A percentile compares a stretch with the other conserved stretches of the same genome.
Conservation (phyloP, 2,329 filamentous ascomycete species). For the Triangularia verruculosa region DNA sequence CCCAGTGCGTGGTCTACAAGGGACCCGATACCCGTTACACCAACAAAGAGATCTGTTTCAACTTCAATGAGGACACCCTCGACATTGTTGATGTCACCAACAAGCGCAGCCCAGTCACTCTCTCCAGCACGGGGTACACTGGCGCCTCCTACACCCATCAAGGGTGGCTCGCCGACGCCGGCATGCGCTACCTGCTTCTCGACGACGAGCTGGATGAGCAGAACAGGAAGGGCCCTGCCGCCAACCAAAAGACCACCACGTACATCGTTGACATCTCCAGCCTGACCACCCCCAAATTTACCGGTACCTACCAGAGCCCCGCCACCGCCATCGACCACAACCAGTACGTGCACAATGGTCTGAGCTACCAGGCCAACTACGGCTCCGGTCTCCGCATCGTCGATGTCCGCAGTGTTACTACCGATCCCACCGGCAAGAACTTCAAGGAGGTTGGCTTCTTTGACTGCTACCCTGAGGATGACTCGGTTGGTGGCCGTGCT, state of each 20-base stretch:
- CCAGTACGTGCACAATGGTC: slow-evolving; percentile 45
- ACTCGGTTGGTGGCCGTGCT: slow-evolving; percentile 39
- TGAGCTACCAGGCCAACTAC: slow-evolving; percentile 50
- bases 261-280: slow-evolving; percentile 50
- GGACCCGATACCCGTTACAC: slow-evolving; percentile 48
- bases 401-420: slow-evolving; percentile 35
- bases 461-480: slow-evolving; percentile 50
- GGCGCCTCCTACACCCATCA: slow-evolving; percentile 52
- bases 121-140: slow-evolving; percentile 16
- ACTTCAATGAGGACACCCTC: slow-evolving; percentile 42
- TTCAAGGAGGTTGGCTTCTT: slow-evolving; percentile 49
- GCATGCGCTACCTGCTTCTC: slow-evolving; percentile 45
- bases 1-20: slow-evolving; percentile 54
- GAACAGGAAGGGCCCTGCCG: slow-evolving; percentile 38
- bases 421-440: slow-evolving; percentile 41
- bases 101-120: slow-evolving; percentile 10
- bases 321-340: slow-evolving; percentile 48
- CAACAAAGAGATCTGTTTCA: slow-evolving; percentile 54
- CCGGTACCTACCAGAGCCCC: slow-evolving; percentile 41
- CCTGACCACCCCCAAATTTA: slow-evolving; percentile 28
- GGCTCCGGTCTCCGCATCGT: slow-evolving; percentile 45
- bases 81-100: slow-evolving; percentile 31
- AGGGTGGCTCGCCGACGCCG: slow-evolving; percentile 50
- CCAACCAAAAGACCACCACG: slow-evolving; percentile 45
- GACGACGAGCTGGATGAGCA: slow-evolving; percentile 54